These are phyloP conservation scores for Pseudocercospora cruenta DNA, from an alignment of 2,329 filamentous ascomycete species.

Conservation along the genomic window DNA sequence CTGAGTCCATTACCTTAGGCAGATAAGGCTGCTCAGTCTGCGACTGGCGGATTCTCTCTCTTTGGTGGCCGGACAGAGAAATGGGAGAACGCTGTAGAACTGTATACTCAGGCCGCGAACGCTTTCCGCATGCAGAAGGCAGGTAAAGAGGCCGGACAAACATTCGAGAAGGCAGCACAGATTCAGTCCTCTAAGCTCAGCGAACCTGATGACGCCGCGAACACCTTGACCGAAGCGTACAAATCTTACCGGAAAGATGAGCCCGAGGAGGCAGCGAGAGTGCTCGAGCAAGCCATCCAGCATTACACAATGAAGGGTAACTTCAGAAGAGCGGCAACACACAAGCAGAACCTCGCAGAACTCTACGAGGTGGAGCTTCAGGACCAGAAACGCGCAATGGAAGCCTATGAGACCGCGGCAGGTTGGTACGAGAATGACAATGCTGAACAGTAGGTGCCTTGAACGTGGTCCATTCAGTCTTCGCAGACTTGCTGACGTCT, in stretches of 20 bases:
- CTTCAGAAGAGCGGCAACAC: constrained; percentile 84
- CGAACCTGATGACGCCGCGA: constrained; percentile 90
- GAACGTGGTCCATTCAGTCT: neutral
- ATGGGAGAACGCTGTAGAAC: constrained; percentile 83
- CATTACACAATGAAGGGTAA: constrained; percentile 90
- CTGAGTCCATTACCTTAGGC: constrained; percentile 60
- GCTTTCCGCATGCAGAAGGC: constrained; percentile 86
- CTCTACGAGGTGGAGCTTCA: constrained; percentile 80
- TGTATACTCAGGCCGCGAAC: constrained; percentile 87
- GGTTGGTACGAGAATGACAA: constrained; percentile 89
- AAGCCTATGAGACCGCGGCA: constrained; percentile 82
- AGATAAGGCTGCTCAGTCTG: constrained; percentile 77
- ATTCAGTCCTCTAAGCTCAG: constrained; percentile 81
- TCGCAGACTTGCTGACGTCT: constrained; percentile 9
- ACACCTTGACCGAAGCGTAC: constrained; percentile 86
- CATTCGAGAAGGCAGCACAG: constrained; percentile 81
- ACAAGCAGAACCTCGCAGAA: constrained; percentile 87
- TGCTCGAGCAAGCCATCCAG: constrained; percentile 76
- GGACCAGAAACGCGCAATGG: constrained; percentile 76
- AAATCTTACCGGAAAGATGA: constrained; percentile 89
- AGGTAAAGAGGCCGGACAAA: constrained; percentile 81
- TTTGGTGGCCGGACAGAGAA: constrained; percentile 88
- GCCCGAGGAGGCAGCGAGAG: constrained; percentile 79
- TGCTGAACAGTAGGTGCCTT: constrained; percentile 70
- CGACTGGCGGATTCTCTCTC: constrained; percentile 81